Percentiles rank a stretch among this genome's conserved stretches.
Evolutionary conservation across 192 early-diverging fungal species (phyloP).

Genomic region (Mortierella antarctica): DNA sequence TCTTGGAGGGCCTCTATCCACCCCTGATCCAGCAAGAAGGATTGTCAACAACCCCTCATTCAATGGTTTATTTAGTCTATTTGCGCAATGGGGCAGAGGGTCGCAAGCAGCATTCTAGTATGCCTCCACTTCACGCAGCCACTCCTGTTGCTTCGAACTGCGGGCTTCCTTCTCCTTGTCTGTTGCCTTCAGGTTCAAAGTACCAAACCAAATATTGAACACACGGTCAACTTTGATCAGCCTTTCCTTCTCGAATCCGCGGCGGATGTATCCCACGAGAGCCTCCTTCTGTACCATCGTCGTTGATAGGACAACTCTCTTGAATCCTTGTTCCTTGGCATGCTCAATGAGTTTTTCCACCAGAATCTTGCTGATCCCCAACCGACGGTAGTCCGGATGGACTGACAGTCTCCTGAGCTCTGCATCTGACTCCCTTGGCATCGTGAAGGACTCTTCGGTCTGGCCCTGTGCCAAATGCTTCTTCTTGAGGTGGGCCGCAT

Average conservation of each 20-base stretch:
- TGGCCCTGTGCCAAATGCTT: slow-evolving; percentile 7
- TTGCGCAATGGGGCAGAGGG: no score
- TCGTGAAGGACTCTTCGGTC: neutral
- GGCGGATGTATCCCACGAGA: slow-evolving; percentile 15
- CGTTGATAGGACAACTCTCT: slow-evolving; percentile 8
- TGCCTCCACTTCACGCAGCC: neutral
- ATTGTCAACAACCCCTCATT: no score
- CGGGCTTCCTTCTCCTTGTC: slow-evolving; percentile 11
- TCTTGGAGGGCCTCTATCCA: no score
- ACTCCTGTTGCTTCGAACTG: neutral
- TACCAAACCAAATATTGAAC: slow-evolving; percentile 15
- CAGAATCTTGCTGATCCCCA: slow-evolving; percentile 31
- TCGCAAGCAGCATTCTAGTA: no score
- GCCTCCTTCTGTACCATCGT: slow-evolving; percentile 17
- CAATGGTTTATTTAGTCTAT: no score
- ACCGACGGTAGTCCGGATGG: slow-evolving; percentile 32
- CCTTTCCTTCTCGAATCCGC: slow-evolving; percentile 23
- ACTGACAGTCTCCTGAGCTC: slow-evolving; percentile 39
- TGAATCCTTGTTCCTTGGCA: slow-evolving; percentile 27
- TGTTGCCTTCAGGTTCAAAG: slow-evolving; percentile 10
- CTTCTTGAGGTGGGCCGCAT: slow-evolving; percentile 5
- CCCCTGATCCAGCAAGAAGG: no score
- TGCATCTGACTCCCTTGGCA: slow-evolving; percentile 1
- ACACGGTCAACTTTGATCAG: neutral
- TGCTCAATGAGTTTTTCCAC: slow-evolving; percentile 9